Conservation (phyloP, 306 rosid species). For the Luffa aegyptiaca region DNA sequence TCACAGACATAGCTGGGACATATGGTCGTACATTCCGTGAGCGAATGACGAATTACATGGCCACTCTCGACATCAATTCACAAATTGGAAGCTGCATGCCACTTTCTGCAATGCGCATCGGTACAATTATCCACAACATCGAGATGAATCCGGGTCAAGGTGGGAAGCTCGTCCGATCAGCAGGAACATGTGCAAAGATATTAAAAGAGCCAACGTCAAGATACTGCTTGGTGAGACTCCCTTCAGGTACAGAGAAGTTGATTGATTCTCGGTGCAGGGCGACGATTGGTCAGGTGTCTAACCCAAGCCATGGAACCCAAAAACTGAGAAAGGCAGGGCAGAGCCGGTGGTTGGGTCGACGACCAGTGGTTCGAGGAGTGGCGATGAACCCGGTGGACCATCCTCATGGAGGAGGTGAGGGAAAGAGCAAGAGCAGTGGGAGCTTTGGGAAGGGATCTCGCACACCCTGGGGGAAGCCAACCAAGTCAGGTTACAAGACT, state of each 20-base stretch:
- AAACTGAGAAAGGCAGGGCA: conserved; percentile 82
- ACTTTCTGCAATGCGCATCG: conserved; percentile 64
- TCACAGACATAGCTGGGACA: conserved; percentile 20
- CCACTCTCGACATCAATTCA: conserved; percentile 62
- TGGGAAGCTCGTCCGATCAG: conserved; percentile 76
- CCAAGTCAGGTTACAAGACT: conserved; percentile 72
- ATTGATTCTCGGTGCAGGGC: conserved; percentile 70
- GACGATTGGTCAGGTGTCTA: conserved; percentile 65
- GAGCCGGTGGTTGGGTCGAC: conserved; percentile 63
- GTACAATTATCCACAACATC: conserved; percentile 79
- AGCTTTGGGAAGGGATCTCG: conserved; percentile 38
- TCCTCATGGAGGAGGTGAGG: conserved; percentile 71
- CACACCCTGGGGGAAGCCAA: conserved; percentile 84
- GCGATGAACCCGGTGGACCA: conserved; percentile 55
- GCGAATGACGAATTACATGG: conserved; percentile 39
- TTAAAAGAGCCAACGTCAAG: conserved; percentile 55
- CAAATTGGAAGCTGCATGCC: conserved; percentile 86
- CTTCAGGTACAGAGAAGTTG: conserved; percentile 58
- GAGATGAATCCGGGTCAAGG: conserved; percentile 86
- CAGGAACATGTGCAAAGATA: conserved; percentile 80
- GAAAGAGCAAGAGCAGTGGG: conserved; percentile 71
- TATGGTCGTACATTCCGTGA: conserved; percentile 25
- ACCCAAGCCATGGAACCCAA: conserved; percentile 52
- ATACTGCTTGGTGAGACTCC: conserved; percentile 50
- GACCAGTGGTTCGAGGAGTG: conserved; percentile 77